Conservation (phyloP, 2,329 filamentous ascomycete genomes). For the Diaporthe ilicicola region DNA sequence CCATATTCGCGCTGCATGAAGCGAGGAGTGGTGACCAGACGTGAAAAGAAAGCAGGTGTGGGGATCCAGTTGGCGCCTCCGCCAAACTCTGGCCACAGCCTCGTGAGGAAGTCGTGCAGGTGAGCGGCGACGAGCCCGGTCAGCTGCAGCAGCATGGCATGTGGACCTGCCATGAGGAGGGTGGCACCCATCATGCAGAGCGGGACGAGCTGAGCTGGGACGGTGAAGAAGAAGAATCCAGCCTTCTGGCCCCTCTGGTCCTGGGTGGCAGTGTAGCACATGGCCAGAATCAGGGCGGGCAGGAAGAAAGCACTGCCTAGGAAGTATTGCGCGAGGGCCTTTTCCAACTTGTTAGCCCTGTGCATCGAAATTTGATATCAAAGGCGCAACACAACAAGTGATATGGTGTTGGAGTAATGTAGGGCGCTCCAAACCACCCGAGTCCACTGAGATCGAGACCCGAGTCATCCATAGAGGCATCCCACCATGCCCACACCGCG, state of each 20-base stretch:
- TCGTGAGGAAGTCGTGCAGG: conserved; percentile 87
- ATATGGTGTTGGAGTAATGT: conserved; percentile 54
- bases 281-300: conserved; percentile 76
- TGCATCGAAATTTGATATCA: background rate
- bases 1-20: conserved; percentile 66
- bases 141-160: conserved; percentile 67
- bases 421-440: conserved; percentile 70
- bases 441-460: conserved; percentile 64
- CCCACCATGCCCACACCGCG: conserved; percentile 80
- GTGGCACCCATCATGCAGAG: conserved; percentile 80
- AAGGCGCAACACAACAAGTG: conserved; percentile 32
- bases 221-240: conserved; percentile 82
- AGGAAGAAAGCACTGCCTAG: conserved; percentile 62
- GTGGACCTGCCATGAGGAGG: conserved; percentile 70
- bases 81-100: conserved; percentile 88
- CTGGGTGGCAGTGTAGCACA: conserved; percentile 85
- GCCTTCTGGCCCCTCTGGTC: conserved; percentile 82
- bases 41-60: conserved; percentile 77
- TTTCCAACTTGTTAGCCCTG: conserved; percentile 26
- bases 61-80: conserved; percentile 80
- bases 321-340: conserved; percentile 62
- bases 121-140: conserved; percentile 90
- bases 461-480: conserved; percentile 76
- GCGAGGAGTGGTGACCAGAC: conserved; percentile 66
- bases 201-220: conserved; percentile 84